Evolutionary conservation across 1,284 basidiomycete genomes (phyloP).

Genomic region (Rhodofomes roseus): DNA sequence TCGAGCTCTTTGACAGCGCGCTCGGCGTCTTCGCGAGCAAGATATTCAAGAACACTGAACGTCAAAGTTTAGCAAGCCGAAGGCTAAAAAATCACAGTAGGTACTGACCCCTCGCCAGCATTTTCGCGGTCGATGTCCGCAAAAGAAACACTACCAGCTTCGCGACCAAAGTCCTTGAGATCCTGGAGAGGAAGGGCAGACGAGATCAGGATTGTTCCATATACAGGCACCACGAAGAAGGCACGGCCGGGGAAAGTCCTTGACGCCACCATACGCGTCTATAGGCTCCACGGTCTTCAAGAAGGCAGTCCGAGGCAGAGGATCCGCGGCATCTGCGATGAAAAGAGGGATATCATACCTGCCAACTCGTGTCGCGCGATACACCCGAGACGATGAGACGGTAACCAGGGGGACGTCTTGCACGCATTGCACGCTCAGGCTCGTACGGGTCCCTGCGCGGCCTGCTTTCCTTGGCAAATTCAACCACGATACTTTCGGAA

Average conservation of each 20-base stretch:
- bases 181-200: slow-evolving; percentile 54
- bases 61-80: slow-evolving; percentile 1
- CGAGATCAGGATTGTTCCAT: not conserved
- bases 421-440: slow-evolving; percentile 49
- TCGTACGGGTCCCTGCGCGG: slow-evolving; percentile 78
- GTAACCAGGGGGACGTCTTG: slow-evolving; percentile 76
- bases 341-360: slow-evolving; percentile 56
- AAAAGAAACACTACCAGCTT: slow-evolving; percentile 86
- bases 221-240: not conserved
- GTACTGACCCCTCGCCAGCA: slow-evolving; percentile 79
- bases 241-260: not conserved
- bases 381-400: slow-evolving; percentile 84
- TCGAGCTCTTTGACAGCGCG: slow-evolving; percentile 86
- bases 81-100: not conserved
- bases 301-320: not conserved
- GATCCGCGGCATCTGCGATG: slow-evolving; percentile 2
- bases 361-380: slow-evolving; percentile 93
- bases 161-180: slow-evolving; percentile 93
- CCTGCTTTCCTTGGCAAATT: slow-evolving; percentile 87
- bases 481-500: slow-evolving; percentile 74
- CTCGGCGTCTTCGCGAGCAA: slow-evolving; percentile 84
- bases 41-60: slow-evolving; percentile 83
- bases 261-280: not conserved
- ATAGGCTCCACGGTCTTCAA: not conserved
- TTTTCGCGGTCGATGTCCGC: slow-evolving; percentile 88